These are phyloP conservation scores for Verticillium zaregamsianum DNA, from an alignment of 2,329 filamentous ascomycete genomes.

Conservation along the genomic window DNA sequence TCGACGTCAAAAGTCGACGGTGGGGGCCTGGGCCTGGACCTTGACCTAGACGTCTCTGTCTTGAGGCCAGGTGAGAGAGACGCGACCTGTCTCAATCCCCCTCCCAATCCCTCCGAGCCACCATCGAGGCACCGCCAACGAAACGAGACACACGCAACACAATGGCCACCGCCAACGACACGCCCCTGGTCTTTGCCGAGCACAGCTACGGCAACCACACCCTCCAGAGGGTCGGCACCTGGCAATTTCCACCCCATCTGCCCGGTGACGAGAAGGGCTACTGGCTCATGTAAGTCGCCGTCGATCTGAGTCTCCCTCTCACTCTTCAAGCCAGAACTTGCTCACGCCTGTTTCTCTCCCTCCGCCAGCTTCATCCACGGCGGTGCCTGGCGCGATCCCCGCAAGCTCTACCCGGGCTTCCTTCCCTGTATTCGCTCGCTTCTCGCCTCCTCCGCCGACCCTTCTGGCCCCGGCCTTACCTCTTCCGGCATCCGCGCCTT, in stretches of 20 bases:
- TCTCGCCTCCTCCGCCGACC: conserved; percentile 21
- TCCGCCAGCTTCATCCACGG: conserved; percentile 51
- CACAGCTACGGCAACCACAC: conserved; percentile 33
- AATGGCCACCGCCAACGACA: background rate
- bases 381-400: conserved; percentile 60
- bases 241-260: conserved; percentile 25
- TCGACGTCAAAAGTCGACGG: background rate
- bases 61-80: background rate
- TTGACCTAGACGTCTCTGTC: background rate
- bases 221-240: conserved; percentile 43
- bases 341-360: background rate
- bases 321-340: background rate
- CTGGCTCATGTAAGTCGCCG: conserved; percentile 31
- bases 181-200: conserved; percentile 20
- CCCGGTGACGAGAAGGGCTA: conserved; percentile 14
- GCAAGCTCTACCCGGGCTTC: conserved; percentile 41
- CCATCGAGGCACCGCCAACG: background rate
- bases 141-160: background rate
- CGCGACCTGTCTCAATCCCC: background rate
- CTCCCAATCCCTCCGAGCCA: background rate
- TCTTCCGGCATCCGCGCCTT: conserved; percentile 50
- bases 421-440: conserved; percentile 38
- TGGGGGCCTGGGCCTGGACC: background rate
- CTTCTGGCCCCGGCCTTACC: conserved; percentile 10
- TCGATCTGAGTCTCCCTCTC: background rate